Conservation (phyloP, 1,284 basidiomycete species). For the Erythrobasidium hasegawianum region DNA sequence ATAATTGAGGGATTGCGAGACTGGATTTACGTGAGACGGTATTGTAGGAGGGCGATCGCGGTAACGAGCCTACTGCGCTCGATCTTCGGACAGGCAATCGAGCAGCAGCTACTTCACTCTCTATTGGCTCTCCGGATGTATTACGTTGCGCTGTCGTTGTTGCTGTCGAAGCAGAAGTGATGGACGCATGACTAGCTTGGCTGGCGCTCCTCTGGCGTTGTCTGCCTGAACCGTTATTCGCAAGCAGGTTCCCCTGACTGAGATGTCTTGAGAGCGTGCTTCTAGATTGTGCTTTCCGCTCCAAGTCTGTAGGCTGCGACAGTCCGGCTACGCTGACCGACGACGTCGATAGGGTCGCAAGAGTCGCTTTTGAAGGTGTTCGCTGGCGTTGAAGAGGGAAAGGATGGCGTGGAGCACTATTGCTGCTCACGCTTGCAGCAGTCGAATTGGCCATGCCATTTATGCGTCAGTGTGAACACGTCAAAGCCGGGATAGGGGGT, state of each 20-base stretch:
- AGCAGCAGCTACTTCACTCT: background rate
- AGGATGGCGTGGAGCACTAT: background rate
- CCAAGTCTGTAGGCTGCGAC: background rate
- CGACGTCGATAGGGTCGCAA: slow-evolving; percentile 4
- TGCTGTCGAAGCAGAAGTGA: background rate
- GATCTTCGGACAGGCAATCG: slow-evolving; percentile 6
- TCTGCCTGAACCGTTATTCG: background rate
- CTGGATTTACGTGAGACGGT: slow-evolving; percentile 15
- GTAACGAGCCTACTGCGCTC: slow-evolving; percentile 2
- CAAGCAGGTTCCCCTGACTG: slow-evolving; percentile 16
- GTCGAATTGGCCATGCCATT: slow-evolving; percentile 1
- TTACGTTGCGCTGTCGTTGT: background rate
- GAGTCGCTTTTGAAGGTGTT: slow-evolving; percentile 4
- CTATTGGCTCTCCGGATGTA: background rate
- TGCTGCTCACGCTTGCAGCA: background rate
- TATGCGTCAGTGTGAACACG: background rate
- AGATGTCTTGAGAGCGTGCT: slow-evolving; percentile 18
- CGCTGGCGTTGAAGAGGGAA: background rate
- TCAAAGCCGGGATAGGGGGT: too few species aligned
- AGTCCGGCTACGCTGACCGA: slow-evolving; percentile 16
- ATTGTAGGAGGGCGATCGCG: slow-evolving; percentile 15
- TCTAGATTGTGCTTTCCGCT: slow-evolving; percentile 19
- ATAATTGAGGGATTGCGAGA: slow-evolving; percentile 15
- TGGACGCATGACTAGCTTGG: background rate
- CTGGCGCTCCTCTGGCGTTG: slow-evolving; percentile 5